Base-by-base conservation (phyloP, 2,329 filamentous ascomycete species). In the Cladosporium sp. region DNA sequence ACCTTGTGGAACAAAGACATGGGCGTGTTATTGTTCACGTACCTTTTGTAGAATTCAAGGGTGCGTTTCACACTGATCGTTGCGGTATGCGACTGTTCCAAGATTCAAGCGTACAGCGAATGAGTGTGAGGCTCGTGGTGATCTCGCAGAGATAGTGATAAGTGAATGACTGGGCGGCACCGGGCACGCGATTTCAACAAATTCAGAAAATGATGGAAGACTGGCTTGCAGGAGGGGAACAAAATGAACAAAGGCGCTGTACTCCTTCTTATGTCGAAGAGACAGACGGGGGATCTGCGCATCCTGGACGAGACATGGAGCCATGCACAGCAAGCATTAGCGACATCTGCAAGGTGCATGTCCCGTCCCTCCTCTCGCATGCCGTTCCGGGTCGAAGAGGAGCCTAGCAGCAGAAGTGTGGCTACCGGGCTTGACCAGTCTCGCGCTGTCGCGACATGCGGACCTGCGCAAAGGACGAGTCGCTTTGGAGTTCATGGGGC, bases 151-250 rank as follows among this genome's bases (percentile, higher is more conserved):
- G 63, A 58, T 28, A n/a, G 5, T 14, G 7, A n/a, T 54, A 46
- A 67, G 65, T 56, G 66, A 67, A 58, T 51, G 66, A 66, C 63
- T 39, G 51, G 43, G 64, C 66, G 49, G 66, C 66, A 63, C 66
- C 66, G 65, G 66, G 66, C 66, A 67, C 53, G 66, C 58, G 60
- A 57, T 39, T 32, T 48, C 49, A 39, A 56, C 10, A 25, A 32
- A 46, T 14, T 59, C 46, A 63, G 46, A 64, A 39, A 36, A 48
- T 43, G 59, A 60, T 28, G 53, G 48, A 64, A 64, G 54, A 53
- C 54, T 51, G 56, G 46, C 63, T 51, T 64, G 54, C 3, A 28
- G 43, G 36, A 53, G 56, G 11, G 25, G 25, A 32, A 23, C 18
- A 39, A 18, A 53, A 26, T 18, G 63, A 59, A 64, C 53, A 51